Evolutionary conservation across 1,284 basidiomycete genomes (phyloP).

Genomic region (Ustilago nuda): DNA sequence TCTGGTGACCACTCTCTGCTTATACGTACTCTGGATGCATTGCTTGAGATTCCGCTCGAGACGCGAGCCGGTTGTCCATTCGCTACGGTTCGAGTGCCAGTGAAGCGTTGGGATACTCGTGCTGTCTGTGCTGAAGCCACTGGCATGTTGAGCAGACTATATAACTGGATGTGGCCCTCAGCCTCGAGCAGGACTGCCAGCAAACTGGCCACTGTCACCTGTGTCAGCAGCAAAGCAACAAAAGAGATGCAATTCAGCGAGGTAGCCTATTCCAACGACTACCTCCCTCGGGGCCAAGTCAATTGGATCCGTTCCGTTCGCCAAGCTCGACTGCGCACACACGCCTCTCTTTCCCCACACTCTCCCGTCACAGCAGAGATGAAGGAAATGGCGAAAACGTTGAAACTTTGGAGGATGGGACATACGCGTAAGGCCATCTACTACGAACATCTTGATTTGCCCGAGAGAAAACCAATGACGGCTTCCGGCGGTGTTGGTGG

Average conservation of each 20-base stretch:
- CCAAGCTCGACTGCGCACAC: conserved; percentile 24
- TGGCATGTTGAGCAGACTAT: conserved; percentile 25
- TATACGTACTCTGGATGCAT: conserved; percentile 41
- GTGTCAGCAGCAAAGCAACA: conserved; percentile 31
- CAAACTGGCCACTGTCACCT: conserved; percentile 26
- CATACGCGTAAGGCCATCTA: conserved; percentile 52
- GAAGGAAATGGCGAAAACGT: conserved; percentile 47
- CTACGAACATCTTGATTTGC: conserved; percentile 45
- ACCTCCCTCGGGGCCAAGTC: conserved; percentile 38
- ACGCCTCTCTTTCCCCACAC: conserved; percentile 17
- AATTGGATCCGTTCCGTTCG: conserved; percentile 43
- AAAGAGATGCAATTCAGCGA: conserved; percentile 51
- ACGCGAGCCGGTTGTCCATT: conserved; percentile 43
- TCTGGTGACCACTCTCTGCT: conserved; percentile 49
- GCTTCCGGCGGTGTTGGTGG: conserved; percentile 47
- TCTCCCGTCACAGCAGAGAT: conserved; percentile 32
- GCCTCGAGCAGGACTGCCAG: neutral
- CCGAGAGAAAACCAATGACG: conserved; percentile 50
- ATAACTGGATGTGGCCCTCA: conserved; percentile 43
- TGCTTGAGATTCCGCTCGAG: conserved; percentile 41
- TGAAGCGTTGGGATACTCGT: conserved; percentile 29
- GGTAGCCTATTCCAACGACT: conserved; percentile 49
- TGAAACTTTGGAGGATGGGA: conserved; percentile 51
- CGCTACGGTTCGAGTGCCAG: conserved; percentile 31
- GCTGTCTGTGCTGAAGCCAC: conserved; percentile 24